phyloP scores from a whole-genome alignment of 129 eudicot species.

The Cynara cardunculus region DNA sequence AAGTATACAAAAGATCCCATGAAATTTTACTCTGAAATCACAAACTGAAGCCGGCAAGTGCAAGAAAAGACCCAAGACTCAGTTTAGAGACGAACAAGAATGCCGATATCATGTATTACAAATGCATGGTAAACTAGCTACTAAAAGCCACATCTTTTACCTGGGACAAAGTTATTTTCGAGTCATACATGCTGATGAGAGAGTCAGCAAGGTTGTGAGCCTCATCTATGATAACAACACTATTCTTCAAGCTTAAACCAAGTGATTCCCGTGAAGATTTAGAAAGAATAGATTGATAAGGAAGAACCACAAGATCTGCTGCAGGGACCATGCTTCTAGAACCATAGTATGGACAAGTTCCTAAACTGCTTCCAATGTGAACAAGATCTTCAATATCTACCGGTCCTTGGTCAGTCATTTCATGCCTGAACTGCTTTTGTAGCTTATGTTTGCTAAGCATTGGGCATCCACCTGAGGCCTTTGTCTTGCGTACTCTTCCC shows the following conservation, averaged over 20 bases:
- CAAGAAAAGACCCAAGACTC: background rate
- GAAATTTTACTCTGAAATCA: background rate
- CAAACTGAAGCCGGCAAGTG: background rate
- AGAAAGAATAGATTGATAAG: constrained; percentile 95
- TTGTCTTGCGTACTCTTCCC: constrained; percentile 50
- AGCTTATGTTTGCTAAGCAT: constrained; percentile 73
- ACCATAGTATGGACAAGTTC: constrained; percentile 93
- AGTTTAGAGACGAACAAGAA: background rate
- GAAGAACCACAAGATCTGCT: constrained; percentile 95
- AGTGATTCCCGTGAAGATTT: constrained; percentile 94
- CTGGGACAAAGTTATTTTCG: constrained; percentile 75
- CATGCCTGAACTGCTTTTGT: constrained; percentile 55
- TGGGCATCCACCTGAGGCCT: constrained; percentile 79
- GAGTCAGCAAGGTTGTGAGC: constrained; percentile 98
- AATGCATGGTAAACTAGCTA: background rate
- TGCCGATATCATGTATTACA: background rate
- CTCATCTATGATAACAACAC: constrained; percentile 80
- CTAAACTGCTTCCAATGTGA: constrained; percentile 58
- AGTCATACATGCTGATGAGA: constrained; percentile 91
- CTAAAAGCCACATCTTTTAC: constrained; percentile 21
- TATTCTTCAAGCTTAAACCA: constrained; percentile 75
- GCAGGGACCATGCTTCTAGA: constrained; percentile 81
- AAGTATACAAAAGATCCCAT: background rate
- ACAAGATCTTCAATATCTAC: constrained; percentile 94
- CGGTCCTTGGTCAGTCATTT: constrained; percentile 56